Base-by-base conservation (phyloP, 371 early-diverging fungal genomes). In the Ordospora colligata region DNA sequence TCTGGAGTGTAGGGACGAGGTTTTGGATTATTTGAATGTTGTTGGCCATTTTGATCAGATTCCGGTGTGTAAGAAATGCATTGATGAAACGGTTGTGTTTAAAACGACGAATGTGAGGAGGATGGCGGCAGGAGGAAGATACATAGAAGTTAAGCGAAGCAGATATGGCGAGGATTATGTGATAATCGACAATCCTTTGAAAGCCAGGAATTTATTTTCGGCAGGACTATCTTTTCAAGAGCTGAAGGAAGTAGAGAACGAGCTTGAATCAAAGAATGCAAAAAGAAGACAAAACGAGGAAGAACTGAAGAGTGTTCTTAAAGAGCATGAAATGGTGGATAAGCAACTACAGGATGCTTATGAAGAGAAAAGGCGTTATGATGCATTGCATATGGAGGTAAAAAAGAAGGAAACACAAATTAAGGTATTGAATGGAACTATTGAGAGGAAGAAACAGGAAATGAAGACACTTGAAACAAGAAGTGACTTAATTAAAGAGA, bases 71-170 rank as follows among this genome's bases (percentile, higher is more conserved):
- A 82, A 80, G 45, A 21, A 11, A 17, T 43, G 49, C 42, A 11
- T 83, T 8, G 66, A 84, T 63, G 83, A 83, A 32, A 37, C 64
- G 17, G 32, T 65, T 19, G 64, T 85, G 22, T 84, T 84, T 71
- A 52, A 75, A 51, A 70, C 32, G 32, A 44, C 76, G 32, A 63
- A 73, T 40, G 52, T 80, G 12, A 77, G 53, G 58, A 76, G 75
- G 67, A 79, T 83, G 44, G 82, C 77, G 12, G 66, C 75, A 12
- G 77, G 80, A 22, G 70, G 74, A 27, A 77, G 58, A 66, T 79
- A 76, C 50, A 42, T 82, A 49, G 84, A 84, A 54, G 78, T 83
- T n/a, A 82, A 80, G 63, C 76, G 79, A 64, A 80, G 76, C 32
- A 71, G 37, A 63, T 84, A 85, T 62, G 82, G 80, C 10, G 72